These are phyloP conservation scores for Erodium maritimum DNA, from an alignment of 345 rosid genomes.

Conservation along the genomic window DNA sequence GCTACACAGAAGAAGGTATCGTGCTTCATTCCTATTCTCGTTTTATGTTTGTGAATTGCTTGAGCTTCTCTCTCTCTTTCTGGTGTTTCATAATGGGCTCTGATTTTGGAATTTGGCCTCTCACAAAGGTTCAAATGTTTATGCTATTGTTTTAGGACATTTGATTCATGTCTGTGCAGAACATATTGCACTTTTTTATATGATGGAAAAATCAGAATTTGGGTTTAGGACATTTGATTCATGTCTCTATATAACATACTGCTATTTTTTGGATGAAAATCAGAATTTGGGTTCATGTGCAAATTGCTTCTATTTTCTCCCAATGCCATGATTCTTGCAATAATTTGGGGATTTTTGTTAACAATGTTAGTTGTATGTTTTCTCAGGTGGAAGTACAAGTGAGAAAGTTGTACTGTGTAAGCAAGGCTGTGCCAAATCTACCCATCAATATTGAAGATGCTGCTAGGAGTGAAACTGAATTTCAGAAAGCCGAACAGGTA, in stretches of 20 bases:
- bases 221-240: too few species aligned
- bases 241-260: too few species aligned
- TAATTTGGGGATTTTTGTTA: background rate
- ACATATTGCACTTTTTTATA: too few species aligned
- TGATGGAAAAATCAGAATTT: background rate
- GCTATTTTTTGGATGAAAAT: too few species aligned
- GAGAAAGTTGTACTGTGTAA: conserved; percentile 45
- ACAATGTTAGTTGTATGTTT: background rate
- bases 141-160: too few species aligned
- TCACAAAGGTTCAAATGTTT: too few species aligned
- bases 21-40: background rate
- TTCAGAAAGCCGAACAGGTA: conserved; percentile 57
- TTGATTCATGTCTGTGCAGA: too few species aligned
- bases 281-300: too few species aligned
- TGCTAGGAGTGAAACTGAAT: conserved; percentile 61
- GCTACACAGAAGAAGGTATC: conserved; percentile 38
- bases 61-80: too few species aligned
- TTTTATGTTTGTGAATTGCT: background rate
- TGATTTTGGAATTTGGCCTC: too few species aligned
- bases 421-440: conserved; percentile 38
- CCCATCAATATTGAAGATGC: conserved; percentile 83
- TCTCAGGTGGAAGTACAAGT: conserved; percentile 62
- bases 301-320: background rate
- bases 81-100: too few species aligned
- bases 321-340: background rate